Base-by-base conservation (phyloP, 2,329 filamentous ascomycete genomes). In the Stachybotrys elegans region DNA sequence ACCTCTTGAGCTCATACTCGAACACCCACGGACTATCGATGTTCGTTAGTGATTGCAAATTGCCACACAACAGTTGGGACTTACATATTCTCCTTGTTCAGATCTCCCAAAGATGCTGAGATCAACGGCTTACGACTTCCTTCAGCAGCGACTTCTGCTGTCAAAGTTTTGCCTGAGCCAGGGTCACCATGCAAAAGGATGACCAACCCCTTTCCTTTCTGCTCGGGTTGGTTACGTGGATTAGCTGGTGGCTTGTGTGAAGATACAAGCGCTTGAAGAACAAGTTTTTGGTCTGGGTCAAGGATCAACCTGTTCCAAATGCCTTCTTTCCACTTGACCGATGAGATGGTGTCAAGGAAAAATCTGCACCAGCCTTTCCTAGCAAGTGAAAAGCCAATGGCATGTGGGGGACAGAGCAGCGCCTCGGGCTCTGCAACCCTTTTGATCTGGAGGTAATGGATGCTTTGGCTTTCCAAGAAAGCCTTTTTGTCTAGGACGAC, bases 61-160 rank as follows among this genome's bases (percentile, higher is more conserved):
- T 29, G 9, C 9, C 25, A 9, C 25, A 29, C 16, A 4, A 23
- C 4, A 14, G 9, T 8, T 13, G 19, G n/a, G 12, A 22, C 36
- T 39, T 16, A 39, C 36, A 39, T 39, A 21, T 39, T 22, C 13
- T 39, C 36, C 20, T 39, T 22, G 36, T 39, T 39, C 19, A 39
- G 17, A n/a, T 39, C 36, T 11, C 36, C 36, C 20, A 39, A 17
- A 12, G 36, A 39, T 5, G 36, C 36, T 13, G 36, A 39, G 14
- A 39, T 22, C 7, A 39, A 16, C 4, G 36, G 19, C 21, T 16
- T 39, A 4, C 16, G 16, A 7, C 19, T 39, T 16, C 14, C 36
- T 13, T 39, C 36, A 6, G 36, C 36, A 7, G 36, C 36, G 12
- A 39, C 36, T 21, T 39, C 36, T 23, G 36, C 36, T 11, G 36